These are phyloP conservation scores for Fusarium ramigenum DNA, from an alignment of 2,329 filamentous ascomycete genomes.

Conservation along the genomic window DNA sequence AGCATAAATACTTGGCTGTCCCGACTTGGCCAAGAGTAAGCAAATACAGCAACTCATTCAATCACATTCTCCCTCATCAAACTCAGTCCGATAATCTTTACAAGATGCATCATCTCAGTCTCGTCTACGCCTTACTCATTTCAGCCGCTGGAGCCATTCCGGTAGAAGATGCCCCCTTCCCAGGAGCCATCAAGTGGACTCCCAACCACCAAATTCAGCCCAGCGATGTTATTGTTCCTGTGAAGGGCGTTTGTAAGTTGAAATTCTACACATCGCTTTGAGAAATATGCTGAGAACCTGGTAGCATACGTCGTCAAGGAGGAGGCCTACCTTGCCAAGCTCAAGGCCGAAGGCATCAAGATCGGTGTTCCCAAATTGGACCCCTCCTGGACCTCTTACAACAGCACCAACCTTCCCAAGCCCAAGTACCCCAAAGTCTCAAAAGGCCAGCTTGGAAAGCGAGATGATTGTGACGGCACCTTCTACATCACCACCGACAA, in stretches of 20 bases:
- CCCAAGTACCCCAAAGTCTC: neutral
- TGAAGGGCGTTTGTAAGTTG: neutral
- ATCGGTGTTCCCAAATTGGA: neutral
- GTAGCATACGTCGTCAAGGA: neutral
- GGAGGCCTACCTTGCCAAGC: neutral
- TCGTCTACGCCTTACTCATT: neutral
- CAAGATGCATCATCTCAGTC: neutral
- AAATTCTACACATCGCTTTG: rapidly evolving
- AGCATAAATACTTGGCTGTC: neutral
- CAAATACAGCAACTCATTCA: neutral
- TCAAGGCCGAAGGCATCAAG: neutral
- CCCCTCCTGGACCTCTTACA: neutral
- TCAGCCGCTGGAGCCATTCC: neutral
- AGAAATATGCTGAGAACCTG: neutral
- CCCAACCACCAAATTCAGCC: neutral
- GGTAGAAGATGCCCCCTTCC: neutral
- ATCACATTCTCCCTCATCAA: neutral
- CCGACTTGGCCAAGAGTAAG: neutral
- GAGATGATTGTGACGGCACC: neutral
- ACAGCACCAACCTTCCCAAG: neutral
- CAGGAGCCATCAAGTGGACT: neutral
- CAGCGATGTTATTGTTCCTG: neutral
- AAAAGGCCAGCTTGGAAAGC: neutral
- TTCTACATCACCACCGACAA: neutral
- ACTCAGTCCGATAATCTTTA: neutral